These are phyloP conservation scores for Oryza officinalis DNA, from an alignment of 176 grass and related monocot species.

Conservation along the genomic window DNA sequence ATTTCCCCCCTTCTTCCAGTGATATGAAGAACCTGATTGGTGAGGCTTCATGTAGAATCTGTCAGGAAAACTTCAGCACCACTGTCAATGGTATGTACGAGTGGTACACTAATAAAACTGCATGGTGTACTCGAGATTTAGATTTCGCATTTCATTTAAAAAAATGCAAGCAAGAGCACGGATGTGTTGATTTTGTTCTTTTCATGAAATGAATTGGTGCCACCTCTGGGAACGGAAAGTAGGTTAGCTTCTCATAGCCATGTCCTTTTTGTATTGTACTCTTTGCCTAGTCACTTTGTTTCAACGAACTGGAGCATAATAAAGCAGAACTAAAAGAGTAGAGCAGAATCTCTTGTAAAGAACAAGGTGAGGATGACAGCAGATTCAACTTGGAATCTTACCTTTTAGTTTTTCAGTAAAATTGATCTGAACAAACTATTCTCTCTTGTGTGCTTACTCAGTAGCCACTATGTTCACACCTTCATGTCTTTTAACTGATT, in stretches of 20 bases:
- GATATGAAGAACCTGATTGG: constrained; percentile 91
- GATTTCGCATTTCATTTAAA: neutral
- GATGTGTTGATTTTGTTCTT: neutral
- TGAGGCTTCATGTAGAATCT: constrained; percentile 78
- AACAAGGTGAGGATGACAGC: neutral
- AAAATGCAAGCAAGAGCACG: neutral
- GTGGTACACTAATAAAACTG: constrained; percentile 11
- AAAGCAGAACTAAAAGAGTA: neutral
- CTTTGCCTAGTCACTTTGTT: neutral
- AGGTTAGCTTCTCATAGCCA: neutral
- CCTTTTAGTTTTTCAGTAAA: neutral
- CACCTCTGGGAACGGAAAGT: neutral
- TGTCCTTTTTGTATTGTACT: neutral
- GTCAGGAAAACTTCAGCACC: constrained; percentile 84
- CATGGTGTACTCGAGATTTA: no score
- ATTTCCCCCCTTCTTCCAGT: constrained; percentile 37
- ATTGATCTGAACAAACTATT: neutral
- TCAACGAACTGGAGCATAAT: neutral
- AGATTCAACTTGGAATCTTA: neutral
- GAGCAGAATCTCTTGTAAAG: neutral
- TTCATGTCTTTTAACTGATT: no score
- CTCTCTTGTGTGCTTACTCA: neutral
- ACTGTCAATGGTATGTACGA: constrained; percentile 65
- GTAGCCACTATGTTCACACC: neutral
- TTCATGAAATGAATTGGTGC: neutral